Evolutionary conservation across 768 basidiomycete species (phyloP).

Genomic region (Psilocybe azurescens): DNA sequence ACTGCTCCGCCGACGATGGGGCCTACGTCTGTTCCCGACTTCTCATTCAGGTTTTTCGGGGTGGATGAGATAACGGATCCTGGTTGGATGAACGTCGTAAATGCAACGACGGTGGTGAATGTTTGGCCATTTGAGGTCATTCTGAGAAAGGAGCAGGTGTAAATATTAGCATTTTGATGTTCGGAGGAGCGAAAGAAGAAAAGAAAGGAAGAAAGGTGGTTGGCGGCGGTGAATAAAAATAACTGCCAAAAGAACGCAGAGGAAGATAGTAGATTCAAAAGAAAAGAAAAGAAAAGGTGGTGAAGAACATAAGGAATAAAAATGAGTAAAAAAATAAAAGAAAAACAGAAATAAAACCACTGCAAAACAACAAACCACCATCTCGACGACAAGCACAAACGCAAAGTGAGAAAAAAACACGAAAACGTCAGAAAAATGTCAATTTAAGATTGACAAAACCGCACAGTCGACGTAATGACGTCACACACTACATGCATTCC

Average conservation of each 20-base stretch:
- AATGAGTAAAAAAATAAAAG: not conserved
- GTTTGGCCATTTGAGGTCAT: constrained; percentile 24
- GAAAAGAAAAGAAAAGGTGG: not conserved
- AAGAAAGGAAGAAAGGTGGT: not conserved
- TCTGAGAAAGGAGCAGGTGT: constrained; percentile 10
- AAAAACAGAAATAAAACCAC: not conserved
- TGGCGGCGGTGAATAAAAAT: no score
- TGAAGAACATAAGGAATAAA: not conserved
- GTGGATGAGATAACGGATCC: constrained; percentile 20
- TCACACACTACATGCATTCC: no score
- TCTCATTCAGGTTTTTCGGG: not conserved
- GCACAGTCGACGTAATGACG: no score
- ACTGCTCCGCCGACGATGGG: constrained; percentile 33
- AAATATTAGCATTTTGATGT: not conserved
- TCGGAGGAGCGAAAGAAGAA: constrained; percentile 4
- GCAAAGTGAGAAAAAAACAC: not conserved
- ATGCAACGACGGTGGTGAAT: constrained; percentile 19
- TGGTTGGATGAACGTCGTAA: constrained; percentile 23
- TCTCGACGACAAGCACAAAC: not conserved
- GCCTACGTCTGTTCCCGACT: constrained; percentile 19
- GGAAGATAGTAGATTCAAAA: not conserved
- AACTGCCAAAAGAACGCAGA: not conserved
- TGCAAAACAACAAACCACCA: not conserved
- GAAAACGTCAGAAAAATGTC: no score
- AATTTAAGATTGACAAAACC: no score